Evolutionary conservation across 2,329 filamentous ascomycete genomes (phyloP), one percentile per base, ranked within the genome.

Genomic region (Cladosporium sp.): DNA sequence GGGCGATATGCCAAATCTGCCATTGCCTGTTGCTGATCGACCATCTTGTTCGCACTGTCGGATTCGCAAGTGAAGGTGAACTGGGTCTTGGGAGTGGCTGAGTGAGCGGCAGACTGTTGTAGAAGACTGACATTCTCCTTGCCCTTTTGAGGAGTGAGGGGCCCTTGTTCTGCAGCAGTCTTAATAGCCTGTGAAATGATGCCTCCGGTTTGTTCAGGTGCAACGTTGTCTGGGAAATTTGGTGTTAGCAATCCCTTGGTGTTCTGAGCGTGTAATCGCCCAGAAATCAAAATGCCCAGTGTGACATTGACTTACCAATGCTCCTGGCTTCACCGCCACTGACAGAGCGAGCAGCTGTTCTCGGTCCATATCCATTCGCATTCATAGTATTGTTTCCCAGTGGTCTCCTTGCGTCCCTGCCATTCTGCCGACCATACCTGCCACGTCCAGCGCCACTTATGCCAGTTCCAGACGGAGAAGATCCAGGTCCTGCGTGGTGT

Each of bases 31-130:
- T 52, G 45, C 48, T 68, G 66, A 50, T 70, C 68, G 52, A 86
- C 85, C 71, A 91, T 83, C 57, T 88, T 85, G 59, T 88, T 90
- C 1, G 90, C 87, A 36, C 91, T 90, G 70, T 94, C 91, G 1
- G 92, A 93, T 67, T 95, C 90, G 73, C 91, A 97, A 12, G 91
- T 96, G 70, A 99, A 99, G 9, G 94, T 99, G 71, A 99, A 99
- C 66, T 97, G 91, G 0, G 89, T 88, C 57, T 91, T 90, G 5
- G 87, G 83, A 35, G 82, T 85, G 3, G 82, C 70, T 58, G 62
- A 65, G 20, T 79, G 78, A 5, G 79, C 74, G 17, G 82, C 77
- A 71, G 88, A 85, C 69, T 90, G 88, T 58, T 90, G 86, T 49
- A 95, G 75, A 59, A 92, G 80, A 71, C 88, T 93, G 62, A 87